Conservation (phyloP, 2,329 filamentous ascomycete species). For the Penicillium palitans region DNA sequence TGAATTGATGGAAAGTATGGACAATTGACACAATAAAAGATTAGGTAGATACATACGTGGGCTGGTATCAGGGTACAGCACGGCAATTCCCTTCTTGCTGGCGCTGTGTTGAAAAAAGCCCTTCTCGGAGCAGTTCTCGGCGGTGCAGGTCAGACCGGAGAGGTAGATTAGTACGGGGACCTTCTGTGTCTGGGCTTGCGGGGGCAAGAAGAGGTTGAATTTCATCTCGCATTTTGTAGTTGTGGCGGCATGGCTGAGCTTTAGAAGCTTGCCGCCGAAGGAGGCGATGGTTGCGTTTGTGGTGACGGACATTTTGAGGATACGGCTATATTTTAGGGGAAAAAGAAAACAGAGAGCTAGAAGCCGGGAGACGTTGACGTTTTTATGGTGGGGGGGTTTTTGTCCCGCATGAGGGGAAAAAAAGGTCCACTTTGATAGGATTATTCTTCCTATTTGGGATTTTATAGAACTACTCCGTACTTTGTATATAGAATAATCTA, state of each 20-base stretch:
- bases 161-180: conserved; percentile 90
- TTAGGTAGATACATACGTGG: conserved; percentile 62
- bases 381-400: conserved; percentile 20
- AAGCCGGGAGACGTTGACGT: conserved; percentile 7
- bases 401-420: conserved; percentile 33
- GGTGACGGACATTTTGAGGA: conserved; percentile 70
- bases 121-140: conserved; percentile 73
- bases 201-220: conserved; percentile 88
- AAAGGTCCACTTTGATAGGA: conserved; percentile 21
- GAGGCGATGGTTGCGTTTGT: conserved; percentile 85
- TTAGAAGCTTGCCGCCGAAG: conserved; percentile 92
- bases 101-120: conserved; percentile 91
- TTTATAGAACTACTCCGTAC: no score
- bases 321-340: neutral
- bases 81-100: conserved; percentile 76
- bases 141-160: conserved; percentile 90
- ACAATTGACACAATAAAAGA: neutral
- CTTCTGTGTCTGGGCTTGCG: conserved; percentile 63
- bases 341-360: neutral
- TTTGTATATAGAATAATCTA: neutral
- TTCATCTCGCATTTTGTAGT: conserved; percentile 85
- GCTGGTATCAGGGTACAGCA: conserved; percentile 93
- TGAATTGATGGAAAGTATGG: neutral
- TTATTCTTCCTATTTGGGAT: conserved; percentile 2
- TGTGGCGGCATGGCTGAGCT: conserved; percentile 81